Base-by-base conservation (phyloP, 768 basidiomycete species). In the Boletales sp. region DNA sequence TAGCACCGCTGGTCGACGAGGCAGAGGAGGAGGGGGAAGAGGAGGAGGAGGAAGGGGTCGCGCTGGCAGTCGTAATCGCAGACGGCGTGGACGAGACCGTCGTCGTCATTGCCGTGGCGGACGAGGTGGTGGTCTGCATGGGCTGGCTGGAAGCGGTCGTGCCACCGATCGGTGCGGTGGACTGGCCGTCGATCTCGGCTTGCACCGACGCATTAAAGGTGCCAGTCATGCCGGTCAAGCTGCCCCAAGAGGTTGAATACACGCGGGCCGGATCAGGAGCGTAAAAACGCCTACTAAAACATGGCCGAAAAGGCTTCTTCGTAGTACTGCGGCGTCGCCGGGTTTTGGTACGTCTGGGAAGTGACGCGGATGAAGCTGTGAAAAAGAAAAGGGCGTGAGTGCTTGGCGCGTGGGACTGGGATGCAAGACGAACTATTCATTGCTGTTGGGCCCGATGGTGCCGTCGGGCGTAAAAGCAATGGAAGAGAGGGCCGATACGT, bases 301-400 rank as follows among this genome's bases (percentile, higher is more conserved):
- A 79, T 80, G 55, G 90, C 78, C 8, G 89, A 90, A 75, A 91
- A 94, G 0, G 88, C 82, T 55, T 85, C 71, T 40, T 76, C 79
- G 4, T 77, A 78, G 70, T 72, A 86, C 48, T 78, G 71, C 13
- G 84, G 69, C 48, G 77, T 63, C 2, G 62, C 60, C 28, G 81
- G 41, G 63, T 86, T 81, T 64, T 75, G 84, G 39, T 79, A 57
- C 47, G 34, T 58, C 33, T 75, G 55, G 0, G 90, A 90, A 50
- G 86, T 78, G 60, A 87, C 70, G 42, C 89, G 87, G 62, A 94
- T 78, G 74, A 94, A 94, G 74, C 87, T 49, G 35, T 34, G 33
- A 11, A 34, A 6, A 8, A n/a, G n/a, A n/a, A 10, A 13, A 21
- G 4, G 30, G 8, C 19, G 39, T 33, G 25, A 17, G 25, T 33